These are phyloP conservation scores for Metschnikowia santaceciliae DNA, from an alignment of 805 yeast species.

Conservation along the genomic window DNA sequence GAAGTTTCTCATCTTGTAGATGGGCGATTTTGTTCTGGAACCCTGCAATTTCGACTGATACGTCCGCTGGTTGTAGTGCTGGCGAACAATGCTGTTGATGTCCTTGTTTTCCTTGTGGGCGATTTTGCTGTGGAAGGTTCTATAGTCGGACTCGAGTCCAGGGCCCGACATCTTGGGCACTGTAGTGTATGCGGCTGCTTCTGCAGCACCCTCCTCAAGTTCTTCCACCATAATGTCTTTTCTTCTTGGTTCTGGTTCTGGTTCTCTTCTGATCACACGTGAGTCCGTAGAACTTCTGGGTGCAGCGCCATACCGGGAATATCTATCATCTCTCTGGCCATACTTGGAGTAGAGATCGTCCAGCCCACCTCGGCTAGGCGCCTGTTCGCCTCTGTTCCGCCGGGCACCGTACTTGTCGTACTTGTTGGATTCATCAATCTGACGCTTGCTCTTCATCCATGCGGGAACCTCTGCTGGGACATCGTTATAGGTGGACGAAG, in stretches of 20 bases:
- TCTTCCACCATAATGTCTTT: constrained; percentile 5
- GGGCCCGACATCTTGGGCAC: constrained; percentile 17
- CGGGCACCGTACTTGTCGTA: constrained; percentile 38
- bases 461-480: constrained; percentile 28
- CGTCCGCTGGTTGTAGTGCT: constrained; percentile 84
- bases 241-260: constrained; percentile 14
- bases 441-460: constrained; percentile 33
- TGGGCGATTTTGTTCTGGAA: constrained; percentile 71
- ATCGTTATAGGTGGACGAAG: constrained; percentile 26
- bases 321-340: constrained; percentile 10
- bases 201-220: constrained; percentile 7
- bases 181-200: constrained; percentile 16
- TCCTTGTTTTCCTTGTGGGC: constrained; percentile 33
- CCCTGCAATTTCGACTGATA: constrained; percentile 56
- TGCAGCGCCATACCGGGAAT: constrained; percentile 18
- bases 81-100: constrained; percentile 67
- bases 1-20: constrained; percentile 80
- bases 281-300: constrained; percentile 7
- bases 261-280: constrained; percentile 16
- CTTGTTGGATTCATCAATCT: constrained; percentile 23
- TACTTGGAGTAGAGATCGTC: not conserved
- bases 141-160: constrained; percentile 24
- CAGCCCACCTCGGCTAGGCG: not conserved
- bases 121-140: constrained; percentile 37
- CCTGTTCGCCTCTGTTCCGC: constrained; percentile 3